Evolutionary conservation across 2,329 filamentous ascomycete genomes (phyloP), one percentile per base, ranked within the genome.

Genomic region (Sphaerulina populicola): DNA sequence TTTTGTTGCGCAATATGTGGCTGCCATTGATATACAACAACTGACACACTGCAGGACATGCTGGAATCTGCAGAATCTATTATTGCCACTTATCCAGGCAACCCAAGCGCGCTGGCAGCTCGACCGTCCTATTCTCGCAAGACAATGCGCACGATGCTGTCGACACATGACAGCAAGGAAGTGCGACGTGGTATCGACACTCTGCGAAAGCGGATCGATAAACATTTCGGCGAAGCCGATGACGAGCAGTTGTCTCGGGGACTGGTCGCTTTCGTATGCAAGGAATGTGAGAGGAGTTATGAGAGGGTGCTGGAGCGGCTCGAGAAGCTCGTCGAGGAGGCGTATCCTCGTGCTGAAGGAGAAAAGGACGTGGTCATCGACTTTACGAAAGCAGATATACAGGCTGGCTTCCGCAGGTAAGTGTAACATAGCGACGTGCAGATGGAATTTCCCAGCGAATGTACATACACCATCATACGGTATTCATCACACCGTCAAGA

Each of bases 191-290:
- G 91, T n/a, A 85, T 95, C 60, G 62, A 63, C 15, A 61, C 87
- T 48, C 75, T 97, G 59, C 85, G 85, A 63, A 95, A 94, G 73
- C 80, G 91, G 44, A 87, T 97, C 1, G 91, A 97, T 71, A 98
- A 97, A 73, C 91, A 97, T 69, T 97, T 97, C 74, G 88, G 88
- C 39, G 88, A 94, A 60, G 86, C 83, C 4, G 88, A 94, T 60
- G 86, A 90, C 57, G 80, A 82, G 49, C 78, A 73, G 18, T 73
- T 85, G 48, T 85, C 80, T 61, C 70, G 77, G 6, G 75, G 73
- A 47, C 64, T 85, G 45, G 78, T 83, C 21, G 68, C 69, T 40
- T 79, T 81, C 65, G 80, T 84, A 27, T 70, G 79, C 44, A 77
- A 76, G 51, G 78, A 78, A 63, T 82, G 80, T 57, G 79, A 82